A percentile compares a stretch with the other conserved stretches of the same genome.
Conservation (phyloP, 352 stramenopile genomes). For the Phytopythium vexans region DNA sequence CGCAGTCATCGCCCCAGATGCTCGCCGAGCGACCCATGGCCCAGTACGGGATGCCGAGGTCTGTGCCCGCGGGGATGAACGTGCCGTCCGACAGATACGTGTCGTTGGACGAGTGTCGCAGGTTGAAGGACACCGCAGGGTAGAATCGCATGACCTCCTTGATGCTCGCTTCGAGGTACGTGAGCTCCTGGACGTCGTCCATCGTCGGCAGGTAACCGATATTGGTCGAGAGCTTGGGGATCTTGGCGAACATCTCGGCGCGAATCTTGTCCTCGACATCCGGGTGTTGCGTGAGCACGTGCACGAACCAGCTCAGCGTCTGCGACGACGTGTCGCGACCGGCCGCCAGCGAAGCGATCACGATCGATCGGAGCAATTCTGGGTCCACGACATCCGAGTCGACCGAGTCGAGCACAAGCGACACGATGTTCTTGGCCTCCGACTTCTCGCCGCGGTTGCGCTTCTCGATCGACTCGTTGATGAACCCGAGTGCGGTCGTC, state of each 20-base stretch:
- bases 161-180: slow-evolving; percentile 55
- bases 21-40: slow-evolving; percentile 26
- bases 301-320: slow-evolving; percentile 63
- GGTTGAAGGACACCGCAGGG: slow-evolving; percentile 46
- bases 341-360: slow-evolving; percentile 60
- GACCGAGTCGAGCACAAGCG: slow-evolving; percentile 22
- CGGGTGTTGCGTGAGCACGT: slow-evolving; percentile 54
- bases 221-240: slow-evolving; percentile 27
- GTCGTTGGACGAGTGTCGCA: slow-evolving; percentile 33
- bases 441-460: slow-evolving; percentile 13
- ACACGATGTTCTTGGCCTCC: slow-evolving; percentile 27
- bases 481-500: slow-evolving; percentile 23
- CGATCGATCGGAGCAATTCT: slow-evolving; percentile 60
- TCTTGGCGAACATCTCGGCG: slow-evolving; percentile 33
- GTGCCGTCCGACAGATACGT: slow-evolving; percentile 60
- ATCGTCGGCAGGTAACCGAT: slow-evolving; percentile 15
- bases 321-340: slow-evolving; percentile 69
- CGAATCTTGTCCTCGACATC: slow-evolving; percentile 32
- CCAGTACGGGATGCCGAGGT: slow-evolving; percentile 39
- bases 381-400: slow-evolving; percentile 18
- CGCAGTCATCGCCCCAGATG: slow-evolving; percentile 36
- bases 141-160: slow-evolving; percentile 57
- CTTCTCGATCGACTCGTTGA: slow-evolving; percentile 21
- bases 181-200: slow-evolving; percentile 36
- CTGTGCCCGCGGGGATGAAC: slow-evolving; percentile 36